A percentile compares a stretch with the other conserved stretches of the same genome.
Evolutionary conservation across 176 grass and related monocot genomes (phyloP).

Genomic region (Pharus latifolius): DNA sequence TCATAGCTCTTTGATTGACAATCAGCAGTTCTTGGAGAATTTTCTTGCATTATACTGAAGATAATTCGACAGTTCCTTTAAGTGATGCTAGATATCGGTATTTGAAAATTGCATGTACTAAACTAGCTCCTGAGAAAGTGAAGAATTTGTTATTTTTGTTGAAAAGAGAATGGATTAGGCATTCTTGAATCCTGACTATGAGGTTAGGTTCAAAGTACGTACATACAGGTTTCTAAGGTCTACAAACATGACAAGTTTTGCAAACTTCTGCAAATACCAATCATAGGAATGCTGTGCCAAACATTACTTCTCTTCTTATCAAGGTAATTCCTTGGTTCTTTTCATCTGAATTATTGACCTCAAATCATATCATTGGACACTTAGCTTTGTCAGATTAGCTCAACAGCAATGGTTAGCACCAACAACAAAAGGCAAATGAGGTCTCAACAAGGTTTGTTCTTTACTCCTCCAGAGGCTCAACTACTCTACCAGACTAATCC

Average conservation of each 20-base stretch:
- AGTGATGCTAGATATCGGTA: background rate
- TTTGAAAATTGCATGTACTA: background rate
- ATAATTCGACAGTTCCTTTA: too few species aligned
- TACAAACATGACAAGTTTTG: background rate
- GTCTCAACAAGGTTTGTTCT: background rate
- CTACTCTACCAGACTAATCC: background rate
- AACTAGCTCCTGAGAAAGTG: background rate
- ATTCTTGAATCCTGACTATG: background rate
- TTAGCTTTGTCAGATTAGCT: conserved; percentile 11
- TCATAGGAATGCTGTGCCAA: background rate
- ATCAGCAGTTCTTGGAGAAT: too few species aligned
- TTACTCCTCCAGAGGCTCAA: background rate
- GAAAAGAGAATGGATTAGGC: background rate
- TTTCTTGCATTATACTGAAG: too few species aligned
- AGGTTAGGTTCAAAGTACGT: background rate
- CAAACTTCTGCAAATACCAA: background rate
- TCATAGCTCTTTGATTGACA: too few species aligned
- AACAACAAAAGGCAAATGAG: background rate
- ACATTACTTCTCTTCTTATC: conserved; percentile 1
- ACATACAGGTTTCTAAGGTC: background rate
- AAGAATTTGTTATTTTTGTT: background rate
- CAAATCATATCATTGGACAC: background rate
- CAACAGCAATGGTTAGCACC: background rate
- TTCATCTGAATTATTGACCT: background rate
- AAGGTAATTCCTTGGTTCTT: background rate